Evolutionary conservation across 352 stramenopile genomes (phyloP).

Genomic region (Globisporangium apiculatum): DNA sequence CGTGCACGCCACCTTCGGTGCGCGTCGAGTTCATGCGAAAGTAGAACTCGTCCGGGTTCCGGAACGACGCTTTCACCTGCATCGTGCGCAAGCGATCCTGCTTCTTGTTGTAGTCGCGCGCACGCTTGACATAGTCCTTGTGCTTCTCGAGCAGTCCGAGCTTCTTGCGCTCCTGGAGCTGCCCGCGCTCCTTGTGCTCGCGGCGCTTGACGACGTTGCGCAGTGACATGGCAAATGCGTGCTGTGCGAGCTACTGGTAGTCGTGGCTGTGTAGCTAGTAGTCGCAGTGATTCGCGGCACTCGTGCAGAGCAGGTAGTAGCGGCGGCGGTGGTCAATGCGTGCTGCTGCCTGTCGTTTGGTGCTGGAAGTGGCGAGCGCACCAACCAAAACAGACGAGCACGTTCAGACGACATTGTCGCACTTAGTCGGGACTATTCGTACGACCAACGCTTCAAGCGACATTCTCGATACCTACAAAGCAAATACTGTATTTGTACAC

Average conservation of each 20-base stretch:
- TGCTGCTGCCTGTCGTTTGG: conserved; percentile 1
- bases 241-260: no score
- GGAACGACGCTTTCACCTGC: conserved; percentile 89
- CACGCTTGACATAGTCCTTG: conserved; percentile 96
- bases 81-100: conserved; percentile 84
- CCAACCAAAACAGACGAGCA: not conserved
- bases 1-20: conserved; percentile 72
- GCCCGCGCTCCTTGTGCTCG: conserved; percentile 97
- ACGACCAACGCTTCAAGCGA: not conserved
- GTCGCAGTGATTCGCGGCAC: not conserved
- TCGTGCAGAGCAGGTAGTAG: not conserved
- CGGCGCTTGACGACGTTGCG: conserved; percentile 98
- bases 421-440: not conserved
- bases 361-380: not conserved
- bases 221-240: conserved; percentile 52
- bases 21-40: conserved; percentile 92
- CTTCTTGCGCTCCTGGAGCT: conserved; percentile 89
- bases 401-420: not conserved
- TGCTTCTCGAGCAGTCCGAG: conserved; percentile 98
- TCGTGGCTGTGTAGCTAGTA: not conserved
- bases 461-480: not conserved
- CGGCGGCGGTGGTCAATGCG: no score
- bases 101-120: conserved; percentile 95
- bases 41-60: conserved; percentile 99
- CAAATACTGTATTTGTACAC: no score